phyloP scores from a whole-genome alignment of 331 rosid genomes.

The Quercus tomentella region DNA sequence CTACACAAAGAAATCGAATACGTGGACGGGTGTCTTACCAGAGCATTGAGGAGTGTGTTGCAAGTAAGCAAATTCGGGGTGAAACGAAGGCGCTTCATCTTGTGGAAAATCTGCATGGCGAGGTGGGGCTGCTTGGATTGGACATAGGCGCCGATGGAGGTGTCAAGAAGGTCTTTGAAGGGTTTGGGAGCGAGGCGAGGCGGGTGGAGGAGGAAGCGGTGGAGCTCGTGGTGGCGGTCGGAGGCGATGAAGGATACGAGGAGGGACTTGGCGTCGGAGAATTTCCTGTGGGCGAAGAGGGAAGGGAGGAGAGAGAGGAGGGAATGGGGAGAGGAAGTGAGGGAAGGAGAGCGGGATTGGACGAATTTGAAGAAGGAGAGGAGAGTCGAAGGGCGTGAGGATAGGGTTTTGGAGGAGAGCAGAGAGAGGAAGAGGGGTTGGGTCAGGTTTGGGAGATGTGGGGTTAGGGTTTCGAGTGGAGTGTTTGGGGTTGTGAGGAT shows the following conservation, averaged over 20 bases:
- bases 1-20: slow-evolving; percentile 33
- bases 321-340: slow-evolving; percentile 34
- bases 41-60: slow-evolving; percentile 59
- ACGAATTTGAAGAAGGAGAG: slow-evolving; percentile 58
- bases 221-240: slow-evolving; percentile 59
- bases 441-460: slow-evolving; percentile 43
- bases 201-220: slow-evolving; percentile 44
- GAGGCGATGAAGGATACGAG: slow-evolving; percentile 56
- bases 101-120: slow-evolving; percentile 54
- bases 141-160: slow-evolving; percentile 68
- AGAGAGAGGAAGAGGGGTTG: slow-evolving; percentile 41
- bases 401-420: slow-evolving; percentile 42
- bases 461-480: slow-evolving; percentile 17
- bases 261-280: slow-evolving; percentile 65
- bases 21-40: slow-evolving; percentile 47
- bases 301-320: slow-evolving; percentile 64
- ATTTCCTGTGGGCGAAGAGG: slow-evolving; percentile 50
- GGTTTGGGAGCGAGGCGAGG: slow-evolving; percentile 15
- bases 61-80: slow-evolving; percentile 67
- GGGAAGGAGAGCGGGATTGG: slow-evolving; percentile 40
- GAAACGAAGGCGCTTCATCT: slow-evolving; percentile 53
- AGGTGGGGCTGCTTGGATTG: slow-evolving; percentile 46
- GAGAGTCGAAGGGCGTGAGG: slow-evolving; percentile 37
- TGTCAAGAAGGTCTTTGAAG: slow-evolving; percentile 50
- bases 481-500: slow-evolving; percentile 28